phyloP scores from a whole-genome alignment of 139 green algal species.

The Penium margaritaceum region DNA sequence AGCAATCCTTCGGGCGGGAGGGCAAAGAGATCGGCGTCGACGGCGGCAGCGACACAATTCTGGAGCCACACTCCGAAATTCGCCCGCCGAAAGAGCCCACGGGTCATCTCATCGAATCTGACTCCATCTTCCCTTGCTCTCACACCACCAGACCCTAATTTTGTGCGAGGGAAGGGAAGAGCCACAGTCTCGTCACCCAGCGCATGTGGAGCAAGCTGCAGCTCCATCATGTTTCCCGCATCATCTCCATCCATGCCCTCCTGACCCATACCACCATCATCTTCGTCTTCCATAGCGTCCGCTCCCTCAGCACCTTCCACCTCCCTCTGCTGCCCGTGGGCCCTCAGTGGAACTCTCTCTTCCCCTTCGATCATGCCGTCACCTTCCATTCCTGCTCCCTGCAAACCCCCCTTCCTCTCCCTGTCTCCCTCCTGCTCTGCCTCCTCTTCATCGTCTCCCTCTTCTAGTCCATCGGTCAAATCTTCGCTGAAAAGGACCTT shows the following conservation, averaged over 20 bases:
- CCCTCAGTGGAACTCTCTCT: not conserved
- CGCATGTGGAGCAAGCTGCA: no score
- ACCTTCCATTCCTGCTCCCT: not conserved
- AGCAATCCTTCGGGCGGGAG: not conserved
- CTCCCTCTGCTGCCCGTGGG: no score
- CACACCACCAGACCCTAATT: not conserved
- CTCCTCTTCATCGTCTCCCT: not conserved
- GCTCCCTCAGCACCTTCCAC: not conserved
- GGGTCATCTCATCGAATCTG: not conserved
- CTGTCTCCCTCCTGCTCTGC: not conserved
- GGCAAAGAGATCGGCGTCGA: constrained; percentile 3
- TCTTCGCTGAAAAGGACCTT: constrained; percentile 52
- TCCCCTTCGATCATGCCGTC: not conserved
- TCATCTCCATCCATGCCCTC: not conserved
- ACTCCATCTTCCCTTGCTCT: not conserved
- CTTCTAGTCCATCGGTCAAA: not conserved
- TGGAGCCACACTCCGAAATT: constrained; percentile 55
- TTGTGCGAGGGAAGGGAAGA: no score
- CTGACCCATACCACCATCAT: not conserved
- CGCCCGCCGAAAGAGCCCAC: constrained; percentile 7
- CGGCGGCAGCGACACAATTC: constrained; percentile 29
- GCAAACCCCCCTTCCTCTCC: not conserved
- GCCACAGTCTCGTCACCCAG: no score
- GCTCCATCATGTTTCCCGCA: no score
- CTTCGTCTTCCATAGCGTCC: not conserved